Evolutionary conservation across 768 basidiomycete species (phyloP).

Genomic region (Ramaria sp.): DNA sequence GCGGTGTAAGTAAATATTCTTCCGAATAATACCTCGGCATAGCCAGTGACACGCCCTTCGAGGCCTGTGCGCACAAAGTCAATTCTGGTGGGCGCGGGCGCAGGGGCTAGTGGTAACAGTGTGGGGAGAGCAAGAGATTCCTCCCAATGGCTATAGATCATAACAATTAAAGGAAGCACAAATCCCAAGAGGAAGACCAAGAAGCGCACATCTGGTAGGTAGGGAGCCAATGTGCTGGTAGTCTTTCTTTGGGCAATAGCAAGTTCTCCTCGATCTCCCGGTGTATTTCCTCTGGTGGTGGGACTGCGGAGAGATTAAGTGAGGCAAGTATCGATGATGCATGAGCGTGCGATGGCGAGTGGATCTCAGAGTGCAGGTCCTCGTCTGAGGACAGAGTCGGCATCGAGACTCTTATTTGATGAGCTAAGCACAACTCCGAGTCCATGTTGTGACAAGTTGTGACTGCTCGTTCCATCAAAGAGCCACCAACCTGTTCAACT

Average conservation of each 20-base stretch:
- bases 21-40: conserved; percentile 52
- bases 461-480: too few relatives aligned
- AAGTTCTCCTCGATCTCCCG: conserved; percentile 66
- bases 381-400: not conserved
- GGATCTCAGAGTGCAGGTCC: not conserved
- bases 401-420: not conserved
- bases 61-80: conserved; percentile 69
- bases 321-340: conserved; percentile 36
- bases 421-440: too few relatives aligned
- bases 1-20: not conserved
- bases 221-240: conserved; percentile 66
- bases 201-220: conserved; percentile 71
- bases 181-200: not conserved
- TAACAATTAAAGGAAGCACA: conserved; percentile 6
- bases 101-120: conserved; percentile 53
- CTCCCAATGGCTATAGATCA: conserved; percentile 57
- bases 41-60: conserved; percentile 72
- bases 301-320: conserved; percentile 47
- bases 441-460: too few relatives aligned
- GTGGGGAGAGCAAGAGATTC: conserved; percentile 48
- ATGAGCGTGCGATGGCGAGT: conserved; percentile 15
- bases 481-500: too few relatives aligned
- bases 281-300: conserved; percentile 49
- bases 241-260: conserved; percentile 51
- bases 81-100: conserved; percentile 64